Evolutionary conservation across 345 rosid genomes (phyloP), one percentile per base, ranked within the genome.

Genomic region (Luvunga scandens): DNA sequence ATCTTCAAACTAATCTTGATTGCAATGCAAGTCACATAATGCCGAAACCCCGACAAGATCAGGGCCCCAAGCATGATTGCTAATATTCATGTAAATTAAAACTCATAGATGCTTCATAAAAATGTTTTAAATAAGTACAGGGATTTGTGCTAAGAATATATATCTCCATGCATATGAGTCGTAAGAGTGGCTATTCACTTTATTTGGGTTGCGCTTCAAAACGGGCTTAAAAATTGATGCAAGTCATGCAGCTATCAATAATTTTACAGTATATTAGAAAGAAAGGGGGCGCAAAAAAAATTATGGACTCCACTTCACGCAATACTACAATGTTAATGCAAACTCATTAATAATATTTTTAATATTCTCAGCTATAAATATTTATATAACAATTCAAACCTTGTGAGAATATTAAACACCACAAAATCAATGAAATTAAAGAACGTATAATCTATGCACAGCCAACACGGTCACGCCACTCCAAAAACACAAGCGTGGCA

Each of bases 401-500:
- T 63, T 75, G 6, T 12, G 59, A 24, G 39, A 73, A 74, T 12
- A 13, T 9, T 5, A 18, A 74, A 24, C 10, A 7, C 22, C 12
- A 4, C 22, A n/a, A 45, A 63, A 64, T 33, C 19, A 64, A 64
- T 21, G 7, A 34, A n/a, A 68, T 59, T 67, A 59, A 50, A n/a
- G 6, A 45, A 27, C 31, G 22, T 53, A 1, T 9, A 53, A 5
- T 53, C 19, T 19, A 53, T 34, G 50, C 77, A 63, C 98, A 94
- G 53, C 94, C 88, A 28, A 83, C 81, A 53, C 36, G 87, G 65
- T 88, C 90, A 61, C 95, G 93, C 90, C 95, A 91, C 67, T 91
- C 95, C 86, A 95, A 81, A 76, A 95, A 89, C 66, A 90, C 50
- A 31, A 93, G 89, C 10, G 97, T 85, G 24, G 98, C 93, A 33